Evolutionary conservation across 225 moss, liverwort and hornwort species (phyloP).

Genomic region (Physcomitrellopsis africana): DNA sequence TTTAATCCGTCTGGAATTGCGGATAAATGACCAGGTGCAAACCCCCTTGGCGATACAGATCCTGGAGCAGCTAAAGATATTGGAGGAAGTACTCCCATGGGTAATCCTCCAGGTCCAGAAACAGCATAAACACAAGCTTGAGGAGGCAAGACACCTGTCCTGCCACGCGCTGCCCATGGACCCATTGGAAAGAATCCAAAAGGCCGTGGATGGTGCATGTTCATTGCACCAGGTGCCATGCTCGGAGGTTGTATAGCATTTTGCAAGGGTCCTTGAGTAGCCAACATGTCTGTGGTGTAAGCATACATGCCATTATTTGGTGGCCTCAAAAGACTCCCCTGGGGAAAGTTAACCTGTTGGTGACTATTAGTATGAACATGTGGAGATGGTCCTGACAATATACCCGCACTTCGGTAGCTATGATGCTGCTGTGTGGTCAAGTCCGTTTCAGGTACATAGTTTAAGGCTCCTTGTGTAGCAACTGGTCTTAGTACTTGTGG

Average conservation of each 20-base stretch:
- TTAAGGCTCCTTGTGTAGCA: slow-evolving; percentile 29
- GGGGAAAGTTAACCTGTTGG: slow-evolving; percentile 41
- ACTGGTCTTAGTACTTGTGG: slow-evolving; percentile 20
- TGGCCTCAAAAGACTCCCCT: slow-evolving; percentile 40
- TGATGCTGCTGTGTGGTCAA: slow-evolving; percentile 36
- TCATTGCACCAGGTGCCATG: slow-evolving; percentile 36
- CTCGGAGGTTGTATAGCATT: slow-evolving; percentile 24
- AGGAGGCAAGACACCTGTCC: slow-evolving; percentile 39
- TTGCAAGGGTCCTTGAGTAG: slow-evolving; percentile 33
- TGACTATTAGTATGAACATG: slow-evolving; percentile 52
- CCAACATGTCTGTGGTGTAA: slow-evolving; percentile 43
- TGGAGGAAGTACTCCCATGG: slow-evolving; percentile 39
- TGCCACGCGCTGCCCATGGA: slow-evolving; percentile 40
- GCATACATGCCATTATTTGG: slow-evolving; percentile 47
- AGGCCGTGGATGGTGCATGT: slow-evolving; percentile 35
- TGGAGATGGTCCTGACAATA: slow-evolving; percentile 38
- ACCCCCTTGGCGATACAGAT: slow-evolving; percentile 27
- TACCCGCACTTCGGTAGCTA: slow-evolving; percentile 22
- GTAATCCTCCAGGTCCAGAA: slow-evolving; percentile 47
- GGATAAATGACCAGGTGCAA: slow-evolving; percentile 42
- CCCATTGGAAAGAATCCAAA: slow-evolving; percentile 41
- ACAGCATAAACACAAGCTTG: slow-evolving; percentile 49
- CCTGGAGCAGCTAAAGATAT: slow-evolving; percentile 35
- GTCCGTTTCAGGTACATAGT: slow-evolving; percentile 33
- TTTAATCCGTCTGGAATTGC: slow-evolving; percentile 57